Evolutionary conservation across 169 alveolate genomes (phyloP).

Genomic region (Plasmodium malariae): DNA sequence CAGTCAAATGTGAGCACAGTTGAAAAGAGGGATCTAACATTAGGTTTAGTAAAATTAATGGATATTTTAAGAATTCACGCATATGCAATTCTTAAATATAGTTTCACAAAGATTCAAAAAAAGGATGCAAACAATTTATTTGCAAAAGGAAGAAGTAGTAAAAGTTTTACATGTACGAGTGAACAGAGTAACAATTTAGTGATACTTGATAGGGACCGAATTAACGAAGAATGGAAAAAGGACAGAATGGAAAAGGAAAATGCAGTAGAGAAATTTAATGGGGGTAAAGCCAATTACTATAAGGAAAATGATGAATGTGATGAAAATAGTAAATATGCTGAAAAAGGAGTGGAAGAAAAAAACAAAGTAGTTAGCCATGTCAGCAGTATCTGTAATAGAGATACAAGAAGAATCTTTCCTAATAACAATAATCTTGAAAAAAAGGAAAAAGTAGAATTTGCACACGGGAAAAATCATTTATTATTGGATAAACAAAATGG

Average conservation of each 20-base stretch:
- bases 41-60: conserved; percentile 21
- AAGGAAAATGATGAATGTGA: too few relatives aligned
- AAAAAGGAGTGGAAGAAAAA: background rate
- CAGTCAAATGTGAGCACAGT: background rate
- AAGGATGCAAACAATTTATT: background rate
- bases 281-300: too few relatives aligned
- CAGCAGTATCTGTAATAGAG: background rate
- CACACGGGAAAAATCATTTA: background rate
- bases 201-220: background rate
- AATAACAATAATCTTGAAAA: background rate
- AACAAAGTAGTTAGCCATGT: background rate
- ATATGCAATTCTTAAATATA: background rate
- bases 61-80: conserved; percentile 2
- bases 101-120: background rate
- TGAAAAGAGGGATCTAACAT: background rate
- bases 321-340: background rate
- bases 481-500: conserved; percentile 2
- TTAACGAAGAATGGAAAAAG: background rate
- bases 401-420: background rate
- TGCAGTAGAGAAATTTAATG: too few relatives aligned
- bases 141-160: background rate
- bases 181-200: background rate
- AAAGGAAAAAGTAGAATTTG: background rate
- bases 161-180: too few relatives aligned
- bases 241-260: background rate